phyloP scores from a whole-genome alignment of 768 basidiomycete genomes.

The Lentinula raphanica region DNA sequence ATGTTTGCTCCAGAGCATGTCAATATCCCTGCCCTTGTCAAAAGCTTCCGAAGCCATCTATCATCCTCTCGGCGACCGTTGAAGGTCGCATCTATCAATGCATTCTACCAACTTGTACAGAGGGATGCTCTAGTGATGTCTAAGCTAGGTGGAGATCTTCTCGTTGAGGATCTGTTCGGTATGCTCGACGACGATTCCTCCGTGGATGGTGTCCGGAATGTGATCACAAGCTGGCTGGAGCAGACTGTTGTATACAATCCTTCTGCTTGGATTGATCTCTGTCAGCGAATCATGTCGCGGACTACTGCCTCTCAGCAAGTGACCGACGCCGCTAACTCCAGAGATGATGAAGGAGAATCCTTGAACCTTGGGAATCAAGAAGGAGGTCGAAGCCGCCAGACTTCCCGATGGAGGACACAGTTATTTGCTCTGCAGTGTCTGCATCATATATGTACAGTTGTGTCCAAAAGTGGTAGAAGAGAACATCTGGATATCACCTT shows the following conservation, averaged over 20 bases:
- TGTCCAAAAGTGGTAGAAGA: conserved; percentile 62
- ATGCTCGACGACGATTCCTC: conserved; percentile 94
- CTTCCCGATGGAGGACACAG: conserved; percentile 94
- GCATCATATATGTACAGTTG: conserved; percentile 79
- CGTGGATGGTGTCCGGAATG: conserved; percentile 88
- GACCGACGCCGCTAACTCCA: conserved; percentile 54
- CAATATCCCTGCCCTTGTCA: conserved; percentile 74
- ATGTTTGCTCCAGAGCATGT: conserved; percentile 91
- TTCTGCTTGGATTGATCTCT: conserved; percentile 96
- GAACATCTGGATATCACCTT: conserved; percentile 82
- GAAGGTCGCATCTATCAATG: conserved; percentile 93
- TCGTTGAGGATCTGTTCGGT: conserved; percentile 92
- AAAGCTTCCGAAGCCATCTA: conserved; percentile 73
- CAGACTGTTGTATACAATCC: conserved; percentile 93
- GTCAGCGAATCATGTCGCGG: conserved; percentile 93
- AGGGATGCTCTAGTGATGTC: conserved; percentile 90
- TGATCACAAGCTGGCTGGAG: conserved; percentile 90
- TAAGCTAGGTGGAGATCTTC: conserved; percentile 85
- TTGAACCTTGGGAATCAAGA: conserved; percentile 60
- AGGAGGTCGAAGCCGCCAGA: conserved; percentile 38
- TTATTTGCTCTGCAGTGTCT: conserved; percentile 90
- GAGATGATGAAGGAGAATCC: conserved; percentile 94
- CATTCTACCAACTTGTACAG: conserved; percentile 94
- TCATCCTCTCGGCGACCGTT: conserved; percentile 77
- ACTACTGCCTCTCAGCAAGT: conserved; percentile 82